Percentiles rank a stretch among this genome's conserved stretches.
Conservation (phyloP, 164 flowering plant genomes). For the Piper betle region DNA sequence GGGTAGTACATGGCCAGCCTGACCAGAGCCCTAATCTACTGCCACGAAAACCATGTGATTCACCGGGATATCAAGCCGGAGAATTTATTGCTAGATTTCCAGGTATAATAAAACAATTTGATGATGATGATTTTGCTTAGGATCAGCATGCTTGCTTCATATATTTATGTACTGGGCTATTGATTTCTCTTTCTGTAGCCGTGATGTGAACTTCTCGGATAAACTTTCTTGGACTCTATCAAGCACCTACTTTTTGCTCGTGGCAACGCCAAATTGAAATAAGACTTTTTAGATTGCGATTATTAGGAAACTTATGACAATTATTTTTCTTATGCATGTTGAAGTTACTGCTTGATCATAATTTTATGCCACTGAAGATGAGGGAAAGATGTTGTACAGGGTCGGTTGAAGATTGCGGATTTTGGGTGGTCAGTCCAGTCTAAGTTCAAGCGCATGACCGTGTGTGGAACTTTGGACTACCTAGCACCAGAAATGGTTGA, state of each 20-base stretch:
- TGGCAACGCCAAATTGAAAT: too few relatives aligned
- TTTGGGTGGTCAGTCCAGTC: conserved; percentile 99
- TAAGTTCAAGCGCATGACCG: conserved; percentile 53
- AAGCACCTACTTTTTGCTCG: too few relatives aligned
- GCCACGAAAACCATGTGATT: conserved; percentile 88
- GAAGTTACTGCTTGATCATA: too few relatives aligned
- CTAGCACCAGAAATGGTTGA: conserved; percentile 96
- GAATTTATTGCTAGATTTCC: conserved; percentile 83
- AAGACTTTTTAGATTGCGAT: too few relatives aligned
- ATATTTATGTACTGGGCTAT: too few relatives aligned
- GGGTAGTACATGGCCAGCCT: conserved; percentile 79
- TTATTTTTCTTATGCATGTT: too few relatives aligned
- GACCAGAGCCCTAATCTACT: conserved; percentile 70
- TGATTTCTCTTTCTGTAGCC: too few relatives aligned
- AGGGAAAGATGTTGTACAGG: conserved; percentile 24
- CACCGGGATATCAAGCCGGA: conserved; percentile 98
- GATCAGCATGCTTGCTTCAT: too few relatives aligned
- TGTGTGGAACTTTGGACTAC: conserved; percentile 96
- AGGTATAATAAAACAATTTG: conserved; percentile 26
- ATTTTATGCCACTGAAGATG: neutral
- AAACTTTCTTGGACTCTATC: too few relatives aligned
- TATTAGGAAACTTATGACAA: too few relatives aligned
- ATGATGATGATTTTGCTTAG: too few relatives aligned
- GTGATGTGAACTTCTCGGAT: too few relatives aligned
- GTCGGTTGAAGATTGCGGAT: conserved; percentile 86